A percentile compares a stretch with the other conserved stretches of the same genome.
These are phyloP conservation scores for Neobulgaria alba DNA, from an alignment of 2,329 filamentous ascomycete genomes.

Conservation along the genomic window DNA sequence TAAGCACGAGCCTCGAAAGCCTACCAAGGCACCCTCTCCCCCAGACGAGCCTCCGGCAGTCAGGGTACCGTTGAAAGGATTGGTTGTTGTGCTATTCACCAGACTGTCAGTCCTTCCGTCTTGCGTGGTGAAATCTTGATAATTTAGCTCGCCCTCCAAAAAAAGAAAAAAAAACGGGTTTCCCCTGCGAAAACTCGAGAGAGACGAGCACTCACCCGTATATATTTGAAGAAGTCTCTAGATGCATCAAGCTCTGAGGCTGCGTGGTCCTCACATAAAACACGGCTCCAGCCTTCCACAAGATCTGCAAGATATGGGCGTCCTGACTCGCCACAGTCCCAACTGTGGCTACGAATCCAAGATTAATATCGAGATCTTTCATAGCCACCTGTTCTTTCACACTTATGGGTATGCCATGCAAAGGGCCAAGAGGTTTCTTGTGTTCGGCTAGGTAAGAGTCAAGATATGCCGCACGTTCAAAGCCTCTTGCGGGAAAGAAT, in stretches of 20 bases:
- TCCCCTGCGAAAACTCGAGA: too few relatives aligned
- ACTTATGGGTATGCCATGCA: constrained; percentile 41
- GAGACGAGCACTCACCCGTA: constrained; percentile 32
- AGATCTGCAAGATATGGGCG: constrained; percentile 38
- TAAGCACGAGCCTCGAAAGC: constrained; percentile 41
- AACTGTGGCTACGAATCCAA: constrained; percentile 41
- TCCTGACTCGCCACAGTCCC: constrained; percentile 37
- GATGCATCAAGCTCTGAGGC: constrained; percentile 46
- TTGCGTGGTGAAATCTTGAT: too few relatives aligned
- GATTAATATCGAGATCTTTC: constrained; percentile 39
- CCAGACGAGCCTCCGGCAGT: constrained; percentile 46
- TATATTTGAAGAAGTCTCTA: constrained; percentile 42
- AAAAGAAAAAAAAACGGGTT: too few relatives aligned
- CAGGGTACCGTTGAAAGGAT: constrained; percentile 43
- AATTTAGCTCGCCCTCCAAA: too few relatives aligned
- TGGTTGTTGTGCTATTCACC: constrained; percentile 38
- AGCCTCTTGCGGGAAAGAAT: constrained; percentile 30
- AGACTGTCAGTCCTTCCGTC: background rate
- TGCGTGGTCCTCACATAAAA: constrained; percentile 45
- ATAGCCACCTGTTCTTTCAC: constrained; percentile 45
- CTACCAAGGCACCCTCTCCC: constrained; percentile 47
- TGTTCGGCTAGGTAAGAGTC: constrained; percentile 27
- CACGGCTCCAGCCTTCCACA: constrained; percentile 40
- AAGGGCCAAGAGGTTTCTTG: constrained; percentile 29
- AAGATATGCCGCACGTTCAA: constrained; percentile 28